These are phyloP conservation scores for Echites panduratus DNA, from an alignment of 257 asterid genomes.

Conservation along the genomic window DNA sequence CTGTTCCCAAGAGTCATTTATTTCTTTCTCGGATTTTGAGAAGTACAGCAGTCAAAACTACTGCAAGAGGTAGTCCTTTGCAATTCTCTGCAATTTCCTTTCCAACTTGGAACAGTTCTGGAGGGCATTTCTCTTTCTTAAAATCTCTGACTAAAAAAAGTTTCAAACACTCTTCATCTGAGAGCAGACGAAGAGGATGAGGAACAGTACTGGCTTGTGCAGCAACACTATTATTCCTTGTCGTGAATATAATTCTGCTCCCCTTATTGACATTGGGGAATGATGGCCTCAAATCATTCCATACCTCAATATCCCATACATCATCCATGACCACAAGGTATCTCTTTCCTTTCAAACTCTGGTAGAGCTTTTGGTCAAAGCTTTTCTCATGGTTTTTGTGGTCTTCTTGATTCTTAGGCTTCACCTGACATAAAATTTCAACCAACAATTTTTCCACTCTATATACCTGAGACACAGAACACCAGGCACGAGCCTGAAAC, in stretches of 20 bases:
- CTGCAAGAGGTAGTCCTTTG: constrained; percentile 14
- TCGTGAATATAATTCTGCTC: constrained; percentile 15
- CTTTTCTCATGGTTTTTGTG: neutral
- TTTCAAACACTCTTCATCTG: constrained; percentile 13
- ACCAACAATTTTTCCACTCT: neutral
- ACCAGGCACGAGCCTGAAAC: neutral
- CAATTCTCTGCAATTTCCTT: neutral
- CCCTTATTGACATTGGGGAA: constrained; percentile 14
- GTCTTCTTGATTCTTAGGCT: neutral
- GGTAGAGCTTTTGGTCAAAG: constrained; percentile 2
- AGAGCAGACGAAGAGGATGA: neutral
- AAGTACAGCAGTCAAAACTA: constrained; percentile 4
- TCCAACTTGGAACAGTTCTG: neutral
- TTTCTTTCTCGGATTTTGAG: neutral
- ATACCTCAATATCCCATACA: constrained; percentile 15
- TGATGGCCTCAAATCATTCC: constrained; percentile 9
- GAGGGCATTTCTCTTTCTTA: neutral
- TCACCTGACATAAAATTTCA: neutral
- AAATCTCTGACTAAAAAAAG: neutral
- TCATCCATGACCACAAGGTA: constrained; percentile 23
- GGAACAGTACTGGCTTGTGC: neutral
- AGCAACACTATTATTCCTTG: neutral
- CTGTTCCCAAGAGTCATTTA: neutral
- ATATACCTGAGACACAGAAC: constrained; percentile 12
- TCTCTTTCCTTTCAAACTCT: constrained; percentile 10